Conservation (phyloP, 1,284 basidiomycete genomes). For the Fomitopsis palustris region DNA sequence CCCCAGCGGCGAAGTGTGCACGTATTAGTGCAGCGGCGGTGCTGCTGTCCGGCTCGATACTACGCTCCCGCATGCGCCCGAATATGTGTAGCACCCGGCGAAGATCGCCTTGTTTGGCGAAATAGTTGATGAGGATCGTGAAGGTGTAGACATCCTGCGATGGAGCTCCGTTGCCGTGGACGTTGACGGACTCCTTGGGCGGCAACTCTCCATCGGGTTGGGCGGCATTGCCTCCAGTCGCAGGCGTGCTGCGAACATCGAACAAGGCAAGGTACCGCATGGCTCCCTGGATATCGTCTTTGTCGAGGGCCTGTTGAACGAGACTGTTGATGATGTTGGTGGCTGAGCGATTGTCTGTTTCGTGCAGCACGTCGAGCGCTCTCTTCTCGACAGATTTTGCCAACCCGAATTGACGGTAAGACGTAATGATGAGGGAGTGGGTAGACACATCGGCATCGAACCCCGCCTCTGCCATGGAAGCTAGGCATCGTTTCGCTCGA, state of each 20-base stretch:
- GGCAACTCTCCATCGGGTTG: constrained; percentile 28
- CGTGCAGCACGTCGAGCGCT: constrained; percentile 44
- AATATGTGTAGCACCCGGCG: constrained; percentile 44
- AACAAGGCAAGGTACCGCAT: constrained; percentile 48
- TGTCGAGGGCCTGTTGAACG: constrained; percentile 55
- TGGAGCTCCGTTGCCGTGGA: background rate
- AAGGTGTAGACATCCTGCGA: constrained; percentile 53
- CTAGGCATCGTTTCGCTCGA: constrained; percentile 48
- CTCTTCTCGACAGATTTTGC: constrained; percentile 50
- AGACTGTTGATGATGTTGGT: constrained; percentile 60
- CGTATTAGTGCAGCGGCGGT: constrained; percentile 52
- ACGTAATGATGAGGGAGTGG: constrained; percentile 53
- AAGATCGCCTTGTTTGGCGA: constrained; percentile 44
- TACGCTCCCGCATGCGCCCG: constrained; percentile 40
- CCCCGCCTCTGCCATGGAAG: constrained; percentile 53
- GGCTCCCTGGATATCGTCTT: constrained; percentile 45
- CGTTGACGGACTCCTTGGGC: background rate
- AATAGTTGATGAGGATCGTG: constrained; percentile 58
- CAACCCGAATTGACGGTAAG: constrained; percentile 57
- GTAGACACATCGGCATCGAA: constrained; percentile 52
- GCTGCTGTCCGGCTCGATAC: constrained; percentile 43
- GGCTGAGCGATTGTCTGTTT: constrained; percentile 36
- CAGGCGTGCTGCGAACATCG: constrained; percentile 25
- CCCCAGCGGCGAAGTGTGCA: constrained; percentile 46
- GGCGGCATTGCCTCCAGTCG: constrained; percentile 31